Base-by-base conservation (phyloP, 768 basidiomycete species). In the Dentipellis fragilis region DNA sequence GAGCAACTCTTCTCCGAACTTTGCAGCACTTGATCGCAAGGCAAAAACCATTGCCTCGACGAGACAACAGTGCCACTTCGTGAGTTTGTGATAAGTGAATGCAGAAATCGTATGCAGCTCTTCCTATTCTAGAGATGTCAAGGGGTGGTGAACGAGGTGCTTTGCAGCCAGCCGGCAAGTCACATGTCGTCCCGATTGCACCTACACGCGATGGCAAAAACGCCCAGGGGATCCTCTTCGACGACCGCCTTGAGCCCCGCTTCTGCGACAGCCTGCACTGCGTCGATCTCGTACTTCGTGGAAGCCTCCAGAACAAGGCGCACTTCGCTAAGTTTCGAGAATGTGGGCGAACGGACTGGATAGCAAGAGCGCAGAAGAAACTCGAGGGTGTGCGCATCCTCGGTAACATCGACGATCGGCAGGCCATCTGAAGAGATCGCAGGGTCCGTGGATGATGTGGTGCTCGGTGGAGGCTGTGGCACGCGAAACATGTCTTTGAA, bases 401-500 rank as follows among this genome's bases (percentile, higher is more conserved):
- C 51, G 4, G 34, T 17, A 19, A 52, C 21, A 16, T 36, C 10
- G 51, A 52, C 37, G 35, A 39, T 37, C 5, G 51, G 51, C 17
- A 19, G 51, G 19, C 19, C 16, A 11, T 38, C 35, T 3, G 42
- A n/a, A 29, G 29, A 29, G 17, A 36, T n/a, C 37, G 35, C n/a
- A 16, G 17, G 10, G 7, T 36, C 37, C 4, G 36, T 10, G 35
- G 37, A 36, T 4, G 36, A 11, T 8, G 19, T 23, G 29, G 49
- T 14, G 21, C 22, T 22, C 6, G 22, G 10, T 4, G 34, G 19
- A 12, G 67, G 58, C 23, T 70, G 65, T 2, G 67, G 66, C 10
- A 68, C 47, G n/a, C 54, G 35, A 49, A 73, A 68, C 54, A 73
- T 62, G 22, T 60, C 56, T 23, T 65, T 59, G 55, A 72, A 75